These are phyloP conservation scores for Halocafeteria seosinensis DNA, from an alignment of 108 stramenopile genomes.

Conservation along the genomic window DNA sequence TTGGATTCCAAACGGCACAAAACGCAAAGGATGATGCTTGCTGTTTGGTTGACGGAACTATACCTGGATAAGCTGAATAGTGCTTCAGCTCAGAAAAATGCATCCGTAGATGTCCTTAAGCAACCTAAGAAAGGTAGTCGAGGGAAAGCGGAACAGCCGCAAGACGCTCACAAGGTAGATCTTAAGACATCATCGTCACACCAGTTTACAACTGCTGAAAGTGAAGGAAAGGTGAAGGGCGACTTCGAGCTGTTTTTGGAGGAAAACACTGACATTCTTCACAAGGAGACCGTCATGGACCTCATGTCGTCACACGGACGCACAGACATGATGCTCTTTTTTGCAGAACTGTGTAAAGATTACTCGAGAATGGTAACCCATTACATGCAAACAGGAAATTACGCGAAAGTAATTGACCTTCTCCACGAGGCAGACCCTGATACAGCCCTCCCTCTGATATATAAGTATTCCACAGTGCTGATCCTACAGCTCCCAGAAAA, in stretches of 20 bases:
- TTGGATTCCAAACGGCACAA: background rate
- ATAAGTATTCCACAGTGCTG: background rate
- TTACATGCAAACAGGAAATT: background rate
- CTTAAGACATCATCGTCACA: background rate
- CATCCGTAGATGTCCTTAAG: background rate
- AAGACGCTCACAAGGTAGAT: background rate
- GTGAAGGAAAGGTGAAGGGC: background rate
- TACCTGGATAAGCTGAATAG: background rate
- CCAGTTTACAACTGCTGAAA: background rate
- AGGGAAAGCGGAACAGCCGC: too few species aligned
- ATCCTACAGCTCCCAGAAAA: background rate
- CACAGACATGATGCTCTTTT: background rate
- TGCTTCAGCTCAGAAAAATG: background rate
- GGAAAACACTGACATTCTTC: background rate
- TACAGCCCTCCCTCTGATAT: background rate
- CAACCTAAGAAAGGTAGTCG: background rate
- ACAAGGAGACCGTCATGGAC: background rate
- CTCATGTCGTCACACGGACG: background rate
- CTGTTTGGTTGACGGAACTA: background rate
- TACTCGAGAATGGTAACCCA: background rate
- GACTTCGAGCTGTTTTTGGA: background rate
- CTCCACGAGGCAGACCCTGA: background rate
- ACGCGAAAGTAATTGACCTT: background rate
- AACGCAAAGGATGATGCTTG: background rate
- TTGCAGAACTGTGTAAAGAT: background rate